Evolutionary conservation across 495 filamentous ascomycete genomes (phyloP).

Genomic region (Xylaria telfairii): DNA sequence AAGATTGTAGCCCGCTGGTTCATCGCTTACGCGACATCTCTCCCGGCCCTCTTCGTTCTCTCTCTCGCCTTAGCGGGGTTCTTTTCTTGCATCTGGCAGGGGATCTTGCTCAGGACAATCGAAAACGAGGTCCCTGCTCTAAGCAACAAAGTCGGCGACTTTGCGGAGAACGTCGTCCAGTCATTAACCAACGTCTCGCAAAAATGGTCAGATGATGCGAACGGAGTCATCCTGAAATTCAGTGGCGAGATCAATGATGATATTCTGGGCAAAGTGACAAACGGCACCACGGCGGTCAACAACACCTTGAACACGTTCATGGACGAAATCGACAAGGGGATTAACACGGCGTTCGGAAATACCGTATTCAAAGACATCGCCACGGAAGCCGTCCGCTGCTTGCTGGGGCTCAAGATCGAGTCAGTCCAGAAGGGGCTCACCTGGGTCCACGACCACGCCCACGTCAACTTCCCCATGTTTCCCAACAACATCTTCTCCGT

Average conservation of each 20-base stretch:
- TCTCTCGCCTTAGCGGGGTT: constrained; percentile 86
- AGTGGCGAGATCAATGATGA: constrained; percentile 80
- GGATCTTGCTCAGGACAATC: constrained; percentile 73
- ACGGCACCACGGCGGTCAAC: constrained; percentile 80
- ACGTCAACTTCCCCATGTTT: constrained; percentile 80
- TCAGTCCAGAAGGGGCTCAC: constrained; percentile 82
- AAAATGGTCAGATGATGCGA: constrained; percentile 78
- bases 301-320: constrained; percentile 84
- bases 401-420: constrained; percentile 77
- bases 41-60: constrained; percentile 85
- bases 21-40: constrained; percentile 83
- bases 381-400: constrained; percentile 73
- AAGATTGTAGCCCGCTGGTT: constrained; percentile 82
- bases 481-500: constrained; percentile 82
- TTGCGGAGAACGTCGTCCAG: constrained; percentile 78
- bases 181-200: constrained; percentile 74
- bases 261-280: constrained; percentile 87
- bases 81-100: constrained; percentile 84
- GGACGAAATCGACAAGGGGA: constrained; percentile 68
- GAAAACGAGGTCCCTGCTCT: constrained; percentile 79
- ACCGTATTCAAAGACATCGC: constrained; percentile 79
- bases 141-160: constrained; percentile 76
- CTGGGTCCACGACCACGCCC: constrained; percentile 86
- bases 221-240: constrained; percentile 69
- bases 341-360: constrained; percentile 79